Base-by-base conservation (phyloP, 1,284 basidiomycete genomes). In the Sanghuangporus sanghuang region DNA sequence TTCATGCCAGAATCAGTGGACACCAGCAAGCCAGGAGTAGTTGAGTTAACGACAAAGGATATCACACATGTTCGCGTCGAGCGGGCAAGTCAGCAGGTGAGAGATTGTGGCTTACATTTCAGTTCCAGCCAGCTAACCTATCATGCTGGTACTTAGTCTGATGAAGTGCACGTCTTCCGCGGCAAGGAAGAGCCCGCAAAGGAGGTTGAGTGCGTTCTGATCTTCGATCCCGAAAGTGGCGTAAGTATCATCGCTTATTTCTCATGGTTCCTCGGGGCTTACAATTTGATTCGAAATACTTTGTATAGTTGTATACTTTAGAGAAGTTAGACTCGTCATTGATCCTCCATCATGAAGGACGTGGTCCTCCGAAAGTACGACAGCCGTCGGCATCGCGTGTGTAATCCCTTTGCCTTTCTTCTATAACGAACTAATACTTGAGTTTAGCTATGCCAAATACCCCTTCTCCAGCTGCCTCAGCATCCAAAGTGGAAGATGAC, bases 1-100 rank as follows among this genome's bases (percentile, higher is more conserved):
- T 90, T 90, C 74, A 89, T 85, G 71, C 88, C 90, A 1, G 79
- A 82, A 61, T 85, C 86, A 6, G 79, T 91, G 52, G 87, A 92
- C 69, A 68, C 78, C 38, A 78, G 79, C 2, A 86, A 83, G 68
- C 80, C 85, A 39, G 90, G 89, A 16, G 79, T 78, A 44, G 79
- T 92, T 38, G 82, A 85, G 55, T 78, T 86, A 50, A 82, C 78
- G 69, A 79, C 78, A 66, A 76, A 77, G 66, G 85, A 84, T 32
- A 73, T 73, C 9, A 82, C 78, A 16, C 78, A 68, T 48, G 79
- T 89, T 52, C 75, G 74, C 6, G 80, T 90, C 11, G 86, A 90
- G 71, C 85, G 85, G 65, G 81, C 85, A 0, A 85, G 83, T 68
- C 75, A 78, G 46, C 80, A 85, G 78, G 89, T 89, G 59, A 64